These are phyloP conservation scores for Urtica urens DNA, from an alignment of 306 rosid genomes.

Conservation along the genomic window DNA sequence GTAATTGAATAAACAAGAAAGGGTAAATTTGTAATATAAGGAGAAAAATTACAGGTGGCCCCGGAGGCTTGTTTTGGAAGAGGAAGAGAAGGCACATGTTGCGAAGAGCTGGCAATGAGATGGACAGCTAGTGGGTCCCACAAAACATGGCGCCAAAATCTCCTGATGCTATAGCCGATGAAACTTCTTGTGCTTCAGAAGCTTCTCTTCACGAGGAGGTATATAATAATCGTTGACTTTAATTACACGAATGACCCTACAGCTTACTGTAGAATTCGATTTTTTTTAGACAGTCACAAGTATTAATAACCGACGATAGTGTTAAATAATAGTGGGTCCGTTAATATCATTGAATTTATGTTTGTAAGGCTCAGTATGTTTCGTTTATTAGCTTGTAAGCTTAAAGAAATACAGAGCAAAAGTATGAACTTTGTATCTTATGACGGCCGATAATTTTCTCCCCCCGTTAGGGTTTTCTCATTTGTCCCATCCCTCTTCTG, in stretches of 20 bases:
- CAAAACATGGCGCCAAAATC: constrained; percentile 16
- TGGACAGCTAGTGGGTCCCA: constrained; percentile 25
- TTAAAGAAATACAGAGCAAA: too few species aligned
- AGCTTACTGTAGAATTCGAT: constrained; percentile 22
- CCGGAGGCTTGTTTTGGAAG: constrained; percentile 15
- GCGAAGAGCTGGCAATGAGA: constrained; percentile 39
- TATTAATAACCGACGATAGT: too few species aligned
- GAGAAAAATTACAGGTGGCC: neutral
- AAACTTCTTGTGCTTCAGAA: constrained; percentile 1
- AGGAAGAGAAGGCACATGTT: constrained; percentile 21
- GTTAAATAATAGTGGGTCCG: too few species aligned
- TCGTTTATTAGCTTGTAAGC: too few species aligned
- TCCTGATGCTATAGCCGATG: constrained; percentile 18
- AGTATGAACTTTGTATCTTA: too few species aligned
- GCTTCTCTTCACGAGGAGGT: neutral
- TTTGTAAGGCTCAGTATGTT: too few species aligned
- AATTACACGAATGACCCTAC: neutral
- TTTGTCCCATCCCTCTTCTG: too few species aligned
- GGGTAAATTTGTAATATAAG: constrained; percentile 18
- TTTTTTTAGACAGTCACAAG: too few species aligned
- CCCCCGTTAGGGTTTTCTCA: too few species aligned
- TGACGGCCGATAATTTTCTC: too few species aligned
- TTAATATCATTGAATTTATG: too few species aligned
- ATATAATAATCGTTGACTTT: constrained; percentile 25
- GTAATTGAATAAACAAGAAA: neutral